Conservation (phyloP, 805 yeast species). For the Teunomyces atbi region DNA sequence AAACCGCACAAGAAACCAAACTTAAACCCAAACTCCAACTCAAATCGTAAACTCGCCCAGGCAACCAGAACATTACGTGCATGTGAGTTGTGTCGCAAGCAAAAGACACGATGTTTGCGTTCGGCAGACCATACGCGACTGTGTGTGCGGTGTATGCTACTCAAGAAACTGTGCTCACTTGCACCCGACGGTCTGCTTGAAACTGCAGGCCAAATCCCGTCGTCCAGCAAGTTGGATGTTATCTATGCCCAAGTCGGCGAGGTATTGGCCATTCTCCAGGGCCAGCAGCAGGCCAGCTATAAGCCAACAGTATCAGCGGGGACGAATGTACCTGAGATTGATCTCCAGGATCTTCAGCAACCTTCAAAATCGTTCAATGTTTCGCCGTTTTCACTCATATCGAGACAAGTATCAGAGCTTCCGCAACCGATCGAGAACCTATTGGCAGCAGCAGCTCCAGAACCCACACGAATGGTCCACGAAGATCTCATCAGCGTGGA, state of each 20-base stretch:
- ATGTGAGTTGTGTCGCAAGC: constrained; percentile 53
- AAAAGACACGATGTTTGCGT: constrained; percentile 63
- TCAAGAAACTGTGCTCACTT: constrained; percentile 54
- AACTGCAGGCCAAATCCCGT: background rate
- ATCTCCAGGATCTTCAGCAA: constrained; percentile 20
- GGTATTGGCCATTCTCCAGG: constrained; percentile 19
- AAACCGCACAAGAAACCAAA: background rate
- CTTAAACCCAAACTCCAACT: background rate
- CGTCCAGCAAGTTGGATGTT: constrained; percentile 22
- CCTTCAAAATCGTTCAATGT: constrained; percentile 37
- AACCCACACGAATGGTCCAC: constrained; percentile 8
- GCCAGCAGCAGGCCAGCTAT: background rate
- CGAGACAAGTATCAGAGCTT: constrained; percentile 28
- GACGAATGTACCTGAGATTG: background rate
- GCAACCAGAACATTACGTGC: constrained; percentile 50
- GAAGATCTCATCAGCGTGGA: constrained; percentile 53
- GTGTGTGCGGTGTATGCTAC: constrained; percentile 59
- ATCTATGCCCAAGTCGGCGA: constrained; percentile 37
- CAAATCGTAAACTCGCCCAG: constrained; percentile 13
- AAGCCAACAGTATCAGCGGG: background rate
- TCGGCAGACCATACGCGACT: constrained; percentile 43
- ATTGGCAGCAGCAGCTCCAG: constrained; percentile 7
- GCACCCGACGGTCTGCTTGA: constrained; percentile 21
- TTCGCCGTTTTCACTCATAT: constrained; percentile 46
- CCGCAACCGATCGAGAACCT: constrained; percentile 39